These are phyloP conservation scores for Psilocybe cyanescens DNA, from an alignment of 768 basidiomycete species.

Conservation along the genomic window DNA sequence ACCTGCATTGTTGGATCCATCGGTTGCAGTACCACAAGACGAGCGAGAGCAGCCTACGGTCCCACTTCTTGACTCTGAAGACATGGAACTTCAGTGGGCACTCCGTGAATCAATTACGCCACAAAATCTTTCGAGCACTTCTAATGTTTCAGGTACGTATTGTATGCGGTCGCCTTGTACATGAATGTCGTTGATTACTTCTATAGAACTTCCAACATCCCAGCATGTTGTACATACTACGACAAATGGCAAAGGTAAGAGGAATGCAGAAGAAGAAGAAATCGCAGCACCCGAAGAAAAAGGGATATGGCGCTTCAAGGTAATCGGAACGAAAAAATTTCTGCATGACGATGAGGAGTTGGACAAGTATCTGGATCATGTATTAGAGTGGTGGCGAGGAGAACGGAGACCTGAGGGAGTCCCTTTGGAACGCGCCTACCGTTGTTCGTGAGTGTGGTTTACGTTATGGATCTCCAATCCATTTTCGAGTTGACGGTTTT, in stretches of 20 bases:
- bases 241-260: slow-evolving; percentile 6
- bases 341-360: slow-evolving; percentile 55
- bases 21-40: not conserved
- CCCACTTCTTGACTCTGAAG: not conserved
- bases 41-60: not conserved
- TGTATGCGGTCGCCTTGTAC: not conserved
- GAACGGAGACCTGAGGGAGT: slow-evolving; percentile 74
- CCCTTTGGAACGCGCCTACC: slow-evolving; percentile 51
- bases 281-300: slow-evolving; percentile 5
- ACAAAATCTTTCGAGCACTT: not conserved
- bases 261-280: not conserved
- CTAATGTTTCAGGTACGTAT: not conserved
- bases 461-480: not conserved
- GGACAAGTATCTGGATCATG: slow-evolving; percentile 51
- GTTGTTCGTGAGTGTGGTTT: slow-evolving; percentile 64
- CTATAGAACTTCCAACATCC: not conserved
- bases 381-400: slow-evolving; percentile 81
- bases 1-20: not conserved
- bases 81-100: slow-evolving; percentile 17
- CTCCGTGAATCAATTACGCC: slow-evolving; percentile 12
- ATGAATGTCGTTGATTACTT: not conserved
- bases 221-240: not conserved
- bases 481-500: not conserved
- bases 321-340: slow-evolving; percentile 73
- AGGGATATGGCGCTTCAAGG: slow-evolving; percentile 33